A percentile compares a stretch with the other conserved stretches of the same genome.
phyloP scores from a whole-genome alignment of 2,329 filamentous ascomycete genomes.

The Fusarium protoensiforme region DNA sequence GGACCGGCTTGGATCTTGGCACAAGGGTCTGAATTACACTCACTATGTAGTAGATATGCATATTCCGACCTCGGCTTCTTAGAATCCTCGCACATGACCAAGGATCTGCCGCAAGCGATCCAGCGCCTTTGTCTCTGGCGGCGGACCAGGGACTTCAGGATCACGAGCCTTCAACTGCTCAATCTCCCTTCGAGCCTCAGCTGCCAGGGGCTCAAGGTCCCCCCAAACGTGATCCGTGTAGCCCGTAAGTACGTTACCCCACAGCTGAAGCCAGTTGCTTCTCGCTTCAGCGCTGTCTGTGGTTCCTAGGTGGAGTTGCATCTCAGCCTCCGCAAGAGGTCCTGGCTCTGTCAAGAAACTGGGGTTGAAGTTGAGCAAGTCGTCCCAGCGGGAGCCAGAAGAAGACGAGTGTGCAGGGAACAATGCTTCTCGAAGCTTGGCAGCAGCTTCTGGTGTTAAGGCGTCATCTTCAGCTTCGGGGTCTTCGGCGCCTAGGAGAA shows the following conservation, averaged over 20 bases:
- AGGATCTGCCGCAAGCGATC: constrained; percentile 51
- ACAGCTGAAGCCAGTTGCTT: constrained; percentile 63
- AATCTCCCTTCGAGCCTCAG: constrained; percentile 67
- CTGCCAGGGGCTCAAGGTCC: constrained; percentile 65
- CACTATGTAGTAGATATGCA: background rate
- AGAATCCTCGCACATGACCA: constrained; percentile 49
- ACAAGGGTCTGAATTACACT: background rate
- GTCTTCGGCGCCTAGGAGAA: constrained; percentile 30
- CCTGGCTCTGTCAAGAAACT: constrained; percentile 49
- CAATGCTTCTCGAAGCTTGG: constrained; percentile 51
- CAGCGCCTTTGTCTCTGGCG: constrained; percentile 45
- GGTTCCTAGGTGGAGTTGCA: constrained; percentile 51
- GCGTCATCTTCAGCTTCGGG: constrained; percentile 39
- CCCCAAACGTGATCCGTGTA: constrained; percentile 78
- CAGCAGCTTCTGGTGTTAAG: constrained; percentile 44
- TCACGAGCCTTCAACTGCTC: constrained; percentile 49
- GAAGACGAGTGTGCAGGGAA: constrained; percentile 44
- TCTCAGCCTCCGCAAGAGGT: constrained; percentile 27
- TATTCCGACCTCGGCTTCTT: constrained; percentile 6
- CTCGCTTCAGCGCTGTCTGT: constrained; percentile 52
- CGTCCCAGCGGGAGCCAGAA: constrained; percentile 52
- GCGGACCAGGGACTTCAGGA: constrained; percentile 17
- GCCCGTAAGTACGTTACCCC: constrained; percentile 64
- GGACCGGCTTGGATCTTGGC: background rate
- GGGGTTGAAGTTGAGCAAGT: constrained; percentile 63